Percentiles rank a stretch among this genome's conserved stretches.
Evolutionary conservation across 176 grass and related monocot genomes (phyloP).

Genomic region (sorghum (Sorghum bicolor)): DNA sequence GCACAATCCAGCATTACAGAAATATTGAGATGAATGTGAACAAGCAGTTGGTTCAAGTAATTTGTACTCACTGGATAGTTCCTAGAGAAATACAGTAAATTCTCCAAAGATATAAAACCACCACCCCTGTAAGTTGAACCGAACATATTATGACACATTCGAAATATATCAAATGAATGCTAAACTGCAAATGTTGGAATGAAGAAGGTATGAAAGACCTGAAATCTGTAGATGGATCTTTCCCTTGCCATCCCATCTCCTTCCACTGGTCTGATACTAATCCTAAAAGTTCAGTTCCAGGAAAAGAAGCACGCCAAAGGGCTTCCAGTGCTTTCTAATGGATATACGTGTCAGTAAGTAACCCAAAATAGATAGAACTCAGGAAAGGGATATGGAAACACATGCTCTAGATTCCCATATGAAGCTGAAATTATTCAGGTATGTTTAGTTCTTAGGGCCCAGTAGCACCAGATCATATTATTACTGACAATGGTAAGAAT

Average conservation of each 20-base stretch:
- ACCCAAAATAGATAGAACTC: not conserved
- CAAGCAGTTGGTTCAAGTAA: not conserved
- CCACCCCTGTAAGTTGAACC: conserved; percentile 59
- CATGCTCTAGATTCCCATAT: not conserved
- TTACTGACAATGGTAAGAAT: not conserved
- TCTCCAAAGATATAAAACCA: conserved; percentile 97
- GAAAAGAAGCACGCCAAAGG: conserved; percentile 84
- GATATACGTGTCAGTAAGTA: not conserved
- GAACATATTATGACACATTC: conserved; percentile 1
- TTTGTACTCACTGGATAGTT: conserved; percentile 73
- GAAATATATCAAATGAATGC: not conserved
- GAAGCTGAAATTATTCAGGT: not conserved
- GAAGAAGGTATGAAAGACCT: conserved; percentile 36
- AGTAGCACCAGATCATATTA: not conserved
- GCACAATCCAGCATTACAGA: not conserved
- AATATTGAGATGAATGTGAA: not conserved
- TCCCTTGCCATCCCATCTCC: conserved; percentile 99
- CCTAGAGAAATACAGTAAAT: conserved; percentile 83
- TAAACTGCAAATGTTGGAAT: not conserved
- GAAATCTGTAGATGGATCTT: conserved; percentile 99
- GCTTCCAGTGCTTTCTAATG: conserved; percentile 69
- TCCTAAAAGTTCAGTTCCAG: conserved; percentile 70
- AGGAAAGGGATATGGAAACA: conserved; percentile 1
- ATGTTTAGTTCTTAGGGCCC: not conserved
- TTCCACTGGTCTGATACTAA: conserved; percentile 97